Evolutionary conservation across 352 stramenopile species (phyloP).

Genomic region (Pythium utonaiense): DNA sequence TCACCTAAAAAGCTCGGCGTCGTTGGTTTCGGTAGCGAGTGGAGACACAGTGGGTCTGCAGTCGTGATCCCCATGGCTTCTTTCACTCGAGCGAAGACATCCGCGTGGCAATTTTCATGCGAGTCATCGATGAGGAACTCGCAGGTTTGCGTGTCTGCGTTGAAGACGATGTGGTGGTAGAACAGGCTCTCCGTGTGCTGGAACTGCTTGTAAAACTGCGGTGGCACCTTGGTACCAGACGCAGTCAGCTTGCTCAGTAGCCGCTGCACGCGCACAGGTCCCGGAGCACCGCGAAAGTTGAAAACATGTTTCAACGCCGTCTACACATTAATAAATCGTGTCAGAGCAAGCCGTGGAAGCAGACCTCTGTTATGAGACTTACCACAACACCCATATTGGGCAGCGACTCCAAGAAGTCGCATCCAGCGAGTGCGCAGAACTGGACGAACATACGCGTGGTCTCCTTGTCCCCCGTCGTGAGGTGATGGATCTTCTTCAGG

Average conservation of each 20-base stretch:
- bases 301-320: slow-evolving; percentile 74
- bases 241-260: slow-evolving; percentile 60
- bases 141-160: slow-evolving; percentile 35
- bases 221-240: slow-evolving; percentile 40
- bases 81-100: slow-evolving; percentile 36
- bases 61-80: slow-evolving; percentile 16
- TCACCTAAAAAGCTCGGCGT: slow-evolving; percentile 43
- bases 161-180: slow-evolving; percentile 77
- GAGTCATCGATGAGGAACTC: slow-evolving; percentile 51
- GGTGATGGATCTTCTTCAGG: slow-evolving; percentile 56
- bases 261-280: slow-evolving; percentile 52
- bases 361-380: not conserved
- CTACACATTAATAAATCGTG: slow-evolving; percentile 19
- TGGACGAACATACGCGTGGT: slow-evolving; percentile 79
- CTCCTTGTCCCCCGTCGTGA: slow-evolving; percentile 56
- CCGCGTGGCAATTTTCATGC: slow-evolving; percentile 44
- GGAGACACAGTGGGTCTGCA: slow-evolving; percentile 24
- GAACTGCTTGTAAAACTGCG: slow-evolving; percentile 52
- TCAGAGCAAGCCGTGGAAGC: not conserved
- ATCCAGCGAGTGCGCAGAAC: slow-evolving; percentile 65
- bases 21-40: slow-evolving; percentile 21
- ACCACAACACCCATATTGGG: slow-evolving; percentile 75
- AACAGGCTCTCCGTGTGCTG: slow-evolving; percentile 69
- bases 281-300: slow-evolving; percentile 57
- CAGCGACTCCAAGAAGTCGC: slow-evolving; percentile 73